Conservation (phyloP, 1,284 basidiomycete species). For the Acaromyces ingoldii region DNA sequence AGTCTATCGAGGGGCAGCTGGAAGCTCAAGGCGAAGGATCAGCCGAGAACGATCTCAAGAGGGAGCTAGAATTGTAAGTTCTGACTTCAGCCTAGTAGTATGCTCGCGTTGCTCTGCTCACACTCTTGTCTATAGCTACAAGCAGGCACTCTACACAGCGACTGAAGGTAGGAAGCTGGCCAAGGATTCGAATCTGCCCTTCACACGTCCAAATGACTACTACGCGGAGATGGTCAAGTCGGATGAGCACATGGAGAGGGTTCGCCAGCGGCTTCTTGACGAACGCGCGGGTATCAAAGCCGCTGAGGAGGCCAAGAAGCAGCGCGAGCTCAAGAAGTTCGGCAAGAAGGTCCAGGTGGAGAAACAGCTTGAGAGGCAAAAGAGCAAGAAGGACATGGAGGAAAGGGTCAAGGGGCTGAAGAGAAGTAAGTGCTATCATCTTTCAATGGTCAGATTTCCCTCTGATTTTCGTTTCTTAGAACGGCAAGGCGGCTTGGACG, state of each 20-base stretch:
- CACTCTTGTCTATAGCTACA: conserved; percentile 64
- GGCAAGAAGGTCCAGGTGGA: conserved; percentile 92
- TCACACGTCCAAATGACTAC: conserved; percentile 88
- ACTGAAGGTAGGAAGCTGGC: conserved; percentile 70
- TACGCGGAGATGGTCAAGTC: conserved; percentile 98
- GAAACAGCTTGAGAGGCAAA: conserved; percentile 72
- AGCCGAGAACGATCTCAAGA: conserved; percentile 75
- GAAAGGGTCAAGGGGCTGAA: conserved; percentile 54
- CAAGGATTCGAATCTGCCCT: conserved; percentile 69
- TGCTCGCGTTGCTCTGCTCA: background rate
- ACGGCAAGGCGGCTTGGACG: conserved; percentile 59
- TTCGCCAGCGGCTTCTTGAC: conserved; percentile 83
- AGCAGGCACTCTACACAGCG: conserved; percentile 82
- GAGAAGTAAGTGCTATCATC: conserved; percentile 56
- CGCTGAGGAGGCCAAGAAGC: conserved; percentile 81
- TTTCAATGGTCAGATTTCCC: background rate
- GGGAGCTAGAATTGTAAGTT: conserved; percentile 86
- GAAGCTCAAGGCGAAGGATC: conserved; percentile 35
- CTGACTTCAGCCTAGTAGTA: no score
- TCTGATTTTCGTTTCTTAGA: conserved; percentile 11
- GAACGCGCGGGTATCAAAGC: conserved; percentile 85
- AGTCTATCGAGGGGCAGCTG: conserved; percentile 56
- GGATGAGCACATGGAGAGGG: conserved; percentile 95
- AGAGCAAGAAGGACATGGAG: conserved; percentile 74
- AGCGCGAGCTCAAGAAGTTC: conserved; percentile 94